Evolutionary conservation across 768 basidiomycete genomes (phyloP), one percentile per base, ranked within the genome.

Genomic region (Leccinum boreale): DNA sequence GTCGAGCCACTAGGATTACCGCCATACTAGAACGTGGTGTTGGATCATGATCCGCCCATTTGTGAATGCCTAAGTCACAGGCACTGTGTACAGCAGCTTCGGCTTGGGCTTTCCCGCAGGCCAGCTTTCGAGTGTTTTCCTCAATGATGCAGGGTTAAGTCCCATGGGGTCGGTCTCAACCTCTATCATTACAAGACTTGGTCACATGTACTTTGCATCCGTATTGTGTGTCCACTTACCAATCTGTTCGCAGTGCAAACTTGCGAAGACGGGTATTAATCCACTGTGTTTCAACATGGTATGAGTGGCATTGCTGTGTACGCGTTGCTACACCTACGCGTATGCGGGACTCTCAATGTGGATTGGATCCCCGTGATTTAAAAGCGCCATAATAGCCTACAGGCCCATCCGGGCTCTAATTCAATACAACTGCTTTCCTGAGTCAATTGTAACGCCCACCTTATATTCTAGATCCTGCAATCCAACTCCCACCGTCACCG

Each of bases 401-500:
- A 14, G 19, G 19, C 31, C 28, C 33, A 36, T 36, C 15, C 36
- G 17, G 5, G 36, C 36, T 36, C 8, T 36, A 10, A 39, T 39
- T 39, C n/a, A 52, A 28, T 36, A 8, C 4, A 26, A 17, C 8
- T 39, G n/a, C 36, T 42, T n/a, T 33, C 44, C 23, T 12, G 33
- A n/a, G 4, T 39, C 6, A 39, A 39, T 9, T 36, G 36, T 36
- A 1, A 17, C 17, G 8, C 52, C 23, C 14, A 46, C 91, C 82
- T 94, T 95, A 75, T 80, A 86, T 49, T 93, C 81, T 62, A 90
- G 67, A 75, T 94, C 92, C 73, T 94, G 92, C 42, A 87, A 89
- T 24, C 92, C 92, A 36, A 79, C 77, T 1, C 90, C 90, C 14
- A 94, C 75, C 47, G 81, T 83, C 7, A 90, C 67, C 24, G 77